Percentiles rank a stretch among this genome's conserved stretches.
phyloP scores from a whole-genome alignment of 2,329 filamentous ascomycete genomes.

The Rhynchosporium agropyri region DNA sequence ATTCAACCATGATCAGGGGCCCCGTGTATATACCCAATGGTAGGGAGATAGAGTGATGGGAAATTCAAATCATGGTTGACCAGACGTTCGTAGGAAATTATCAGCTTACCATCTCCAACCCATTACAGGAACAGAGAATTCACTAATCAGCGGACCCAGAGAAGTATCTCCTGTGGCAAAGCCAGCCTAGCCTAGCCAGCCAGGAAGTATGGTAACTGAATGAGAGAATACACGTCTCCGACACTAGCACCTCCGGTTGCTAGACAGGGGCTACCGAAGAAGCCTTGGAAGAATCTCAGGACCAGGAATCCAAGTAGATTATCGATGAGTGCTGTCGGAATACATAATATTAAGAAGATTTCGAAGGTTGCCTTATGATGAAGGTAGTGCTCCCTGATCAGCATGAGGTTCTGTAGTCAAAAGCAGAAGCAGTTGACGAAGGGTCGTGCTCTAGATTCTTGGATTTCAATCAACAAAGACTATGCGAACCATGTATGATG shows the following conservation, averaged over 20 bases:
- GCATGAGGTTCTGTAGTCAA: constrained; percentile 47
- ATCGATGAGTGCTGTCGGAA: constrained; percentile 62
- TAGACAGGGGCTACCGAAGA: constrained; percentile 63
- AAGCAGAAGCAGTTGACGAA: background rate
- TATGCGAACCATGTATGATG: constrained; percentile 43
- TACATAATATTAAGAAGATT: constrained; percentile 63
- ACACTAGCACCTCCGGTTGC: constrained; percentile 57
- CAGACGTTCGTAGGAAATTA: background rate
- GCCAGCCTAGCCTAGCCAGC: constrained; percentile 6
- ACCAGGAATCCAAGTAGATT: constrained; percentile 65
- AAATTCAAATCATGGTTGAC: no score
- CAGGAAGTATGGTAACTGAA: constrained; percentile 35
- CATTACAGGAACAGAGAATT: constrained; percentile 57
- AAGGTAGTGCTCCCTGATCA: no score
- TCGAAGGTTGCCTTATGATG: constrained; percentile 58
- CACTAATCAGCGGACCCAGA: constrained; percentile 60
- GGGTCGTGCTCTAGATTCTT: background rate
- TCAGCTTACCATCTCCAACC: constrained; percentile 58
- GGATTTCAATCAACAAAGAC: background rate
- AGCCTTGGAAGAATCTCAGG: constrained; percentile 62
- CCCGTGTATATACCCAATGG: no score
- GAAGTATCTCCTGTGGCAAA: constrained; percentile 47
- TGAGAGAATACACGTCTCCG: constrained; percentile 58
- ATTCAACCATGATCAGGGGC: no score
- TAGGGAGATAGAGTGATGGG: no score